Conservation (phyloP, 306 rosid genomes). For the Begonia loranthoides region DNA sequence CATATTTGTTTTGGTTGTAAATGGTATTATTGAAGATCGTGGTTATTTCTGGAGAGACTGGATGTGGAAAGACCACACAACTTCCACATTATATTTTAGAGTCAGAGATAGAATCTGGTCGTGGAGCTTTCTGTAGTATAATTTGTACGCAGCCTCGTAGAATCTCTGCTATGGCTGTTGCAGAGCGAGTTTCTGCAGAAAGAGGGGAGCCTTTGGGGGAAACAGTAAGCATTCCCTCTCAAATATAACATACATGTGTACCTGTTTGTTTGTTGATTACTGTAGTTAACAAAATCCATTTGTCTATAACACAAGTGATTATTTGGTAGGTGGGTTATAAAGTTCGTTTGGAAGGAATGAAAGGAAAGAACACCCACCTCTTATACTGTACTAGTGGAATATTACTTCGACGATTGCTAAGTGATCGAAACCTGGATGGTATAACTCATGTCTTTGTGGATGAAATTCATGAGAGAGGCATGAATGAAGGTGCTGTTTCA, state of each 20-base stretch:
- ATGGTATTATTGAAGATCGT: constrained; percentile 21
- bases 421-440: constrained; percentile 41
- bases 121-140: constrained; percentile 49
- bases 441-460: constrained; percentile 49
- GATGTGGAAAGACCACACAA: constrained; percentile 57
- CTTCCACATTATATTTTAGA: constrained; percentile 48
- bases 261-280: not conserved
- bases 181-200: constrained; percentile 46
- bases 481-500: constrained; percentile 40
- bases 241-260: constrained; percentile 6
- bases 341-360: constrained; percentile 52
- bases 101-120: constrained; percentile 49
- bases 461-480: constrained; percentile 57
- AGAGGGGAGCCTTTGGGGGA: constrained; percentile 50
- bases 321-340: constrained; percentile 60
- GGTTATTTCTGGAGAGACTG: constrained; percentile 52
- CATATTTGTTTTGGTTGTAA: too few species aligned
- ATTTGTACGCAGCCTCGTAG: constrained; percentile 50
- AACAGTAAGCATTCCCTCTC: constrained; percentile 29
- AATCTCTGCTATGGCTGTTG: constrained; percentile 47
- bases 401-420: constrained; percentile 43
- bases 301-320: constrained; percentile 47
- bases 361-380: constrained; percentile 48
- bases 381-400: constrained; percentile 52
- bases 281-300: too few species aligned